Evolutionary conservation across 2,329 filamentous ascomycete genomes (phyloP), one percentile per base, ranked within the genome.

Genomic region (Fusarium sp.): DNA sequence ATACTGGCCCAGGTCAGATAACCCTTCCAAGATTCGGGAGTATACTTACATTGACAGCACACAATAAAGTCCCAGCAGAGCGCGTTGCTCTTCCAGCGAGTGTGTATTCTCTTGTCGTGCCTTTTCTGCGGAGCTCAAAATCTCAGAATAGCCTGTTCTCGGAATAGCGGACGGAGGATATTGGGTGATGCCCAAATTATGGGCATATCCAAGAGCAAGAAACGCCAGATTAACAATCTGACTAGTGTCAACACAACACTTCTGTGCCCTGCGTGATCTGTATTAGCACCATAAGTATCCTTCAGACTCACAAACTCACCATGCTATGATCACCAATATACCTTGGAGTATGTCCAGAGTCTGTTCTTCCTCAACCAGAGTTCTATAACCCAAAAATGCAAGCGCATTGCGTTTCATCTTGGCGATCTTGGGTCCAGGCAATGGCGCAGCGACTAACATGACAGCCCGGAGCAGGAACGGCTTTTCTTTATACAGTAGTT

Each of bases 341-440:
- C 83, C 84, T 69, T 86, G 83, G 2, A 86, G 76, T 5, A 84
- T 70, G 57, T 85, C 83, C 10, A 86, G 58, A 17, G 76, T 78
- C 33, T 76, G 76, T 39, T 84, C 78, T 18, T 80, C 79, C 59
- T 80, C 77, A 2, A 83, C 77, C 1, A 86, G 50, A 49, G 84
- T 73, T 34, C 80, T 79, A 20, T 83, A 77, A 7, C 81, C 78
- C 31, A 85, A 69, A 70, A 84, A 82, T 8, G 79, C 78, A 65
- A 82, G 76, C 22, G 81, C 76, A 39, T 80, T 81, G 44, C 74
- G 81, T 75, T 71, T 83, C 73, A 80, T 85, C 74, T 77, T 81
- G n/a, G 71, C 74, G 26, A 78, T 57, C 24, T 72, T 71, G 5
- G 75, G 59, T 24, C 66, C 62, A 44, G 71, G 75, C 4, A 78